phyloP scores from a whole-genome alignment of 495 filamentous ascomycete genomes.

The Darksidea phi region DNA sequence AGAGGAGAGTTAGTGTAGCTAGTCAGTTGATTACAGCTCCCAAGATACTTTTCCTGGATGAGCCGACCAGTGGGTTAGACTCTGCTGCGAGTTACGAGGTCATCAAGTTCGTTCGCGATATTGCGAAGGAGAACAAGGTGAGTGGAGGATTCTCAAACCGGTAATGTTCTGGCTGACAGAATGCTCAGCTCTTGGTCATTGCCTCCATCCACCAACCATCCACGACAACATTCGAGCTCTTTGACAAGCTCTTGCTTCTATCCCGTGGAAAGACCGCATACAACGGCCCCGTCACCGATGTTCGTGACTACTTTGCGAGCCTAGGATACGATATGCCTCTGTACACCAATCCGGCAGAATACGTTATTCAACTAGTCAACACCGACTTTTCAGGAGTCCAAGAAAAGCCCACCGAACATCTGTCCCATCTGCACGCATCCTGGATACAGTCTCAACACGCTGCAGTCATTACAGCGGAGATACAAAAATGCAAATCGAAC shows the following conservation, averaged over 20 bases:
- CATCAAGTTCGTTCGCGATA: slow-evolving; percentile 60
- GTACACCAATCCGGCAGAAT: slow-evolving; percentile 76
- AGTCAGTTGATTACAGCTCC: slow-evolving; percentile 76
- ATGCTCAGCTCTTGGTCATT: slow-evolving; percentile 61
- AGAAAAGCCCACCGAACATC: slow-evolving; percentile 42
- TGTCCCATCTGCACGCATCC: slow-evolving; percentile 46
- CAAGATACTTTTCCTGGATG: slow-evolving; percentile 77
- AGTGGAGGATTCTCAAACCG: slow-evolving; percentile 14
- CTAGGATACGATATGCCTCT: slow-evolving; percentile 60
- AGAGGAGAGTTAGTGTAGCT: slow-evolving; percentile 72
- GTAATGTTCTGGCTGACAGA: slow-evolving; percentile 10
- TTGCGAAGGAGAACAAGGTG: slow-evolving; percentile 67
- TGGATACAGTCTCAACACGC: slow-evolving; percentile 45
- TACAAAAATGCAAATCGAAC: not conserved
- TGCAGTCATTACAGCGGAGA: slow-evolving; percentile 6
- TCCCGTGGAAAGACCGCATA: slow-evolving; percentile 68
- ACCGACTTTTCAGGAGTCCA: slow-evolving; percentile 63
- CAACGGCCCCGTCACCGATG: slow-evolving; percentile 56
- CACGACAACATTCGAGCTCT: slow-evolving; percentile 70
- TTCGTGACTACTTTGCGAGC: slow-evolving; percentile 58
- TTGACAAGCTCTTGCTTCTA: slow-evolving; percentile 74
- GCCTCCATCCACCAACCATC: slow-evolving; percentile 82
- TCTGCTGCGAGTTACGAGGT: slow-evolving; percentile 68
- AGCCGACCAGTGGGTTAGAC: slow-evolving; percentile 78
- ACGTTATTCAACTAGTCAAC: slow-evolving; percentile 71